phyloP scores from a whole-genome alignment of 371 early-diverging fungal genomes.

The Chytridiales sp. region DNA sequence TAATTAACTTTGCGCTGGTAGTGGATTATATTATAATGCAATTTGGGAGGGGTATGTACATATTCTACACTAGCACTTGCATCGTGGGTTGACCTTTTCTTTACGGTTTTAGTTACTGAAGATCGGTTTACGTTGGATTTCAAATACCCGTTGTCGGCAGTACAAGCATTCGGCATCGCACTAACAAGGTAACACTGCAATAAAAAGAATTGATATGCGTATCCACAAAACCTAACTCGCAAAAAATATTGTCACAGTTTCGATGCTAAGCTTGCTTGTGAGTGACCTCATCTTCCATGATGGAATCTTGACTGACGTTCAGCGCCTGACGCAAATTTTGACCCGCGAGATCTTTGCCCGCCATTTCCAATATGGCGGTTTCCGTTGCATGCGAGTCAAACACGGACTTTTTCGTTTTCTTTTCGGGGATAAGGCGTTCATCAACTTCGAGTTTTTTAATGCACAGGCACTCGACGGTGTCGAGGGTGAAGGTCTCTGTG shows the following conservation, averaged over 20 bases:
- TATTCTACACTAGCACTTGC: constrained; percentile 1
- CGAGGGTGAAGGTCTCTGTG: constrained; percentile 1
- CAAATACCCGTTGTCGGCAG: constrained; percentile 88
- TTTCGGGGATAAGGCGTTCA: constrained; percentile 39
- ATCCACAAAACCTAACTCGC: background rate
- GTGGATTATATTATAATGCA: constrained; percentile 95
- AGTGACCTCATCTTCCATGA: constrained; percentile 44
- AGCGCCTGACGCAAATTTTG: no score
- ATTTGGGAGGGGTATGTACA: constrained; percentile 72
- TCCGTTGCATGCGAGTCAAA: constrained; percentile 68
- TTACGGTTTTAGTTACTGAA: constrained; percentile 48
- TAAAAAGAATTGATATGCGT: background rate
- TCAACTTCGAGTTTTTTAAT: constrained; percentile 64
- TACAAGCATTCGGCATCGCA: constrained; percentile 94
- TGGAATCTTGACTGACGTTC: no score
- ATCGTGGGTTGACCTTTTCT: background rate
- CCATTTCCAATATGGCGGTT: constrained; percentile 84
- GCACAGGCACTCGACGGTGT: constrained; percentile 25
- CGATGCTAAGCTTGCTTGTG: constrained; percentile 88
- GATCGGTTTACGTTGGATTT: constrained; percentile 92
- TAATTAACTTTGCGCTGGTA: constrained; percentile 35
- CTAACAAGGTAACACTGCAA: constrained; percentile 63
- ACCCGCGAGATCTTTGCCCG: constrained; percentile 69
- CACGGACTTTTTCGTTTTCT: constrained; percentile 50
- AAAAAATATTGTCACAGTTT: constrained; percentile 42